Percentiles rank a stretch among this genome's conserved stretches.
Conservation (phyloP, 73 alveolate species). For the Symbiodinium pilosum region DNA sequence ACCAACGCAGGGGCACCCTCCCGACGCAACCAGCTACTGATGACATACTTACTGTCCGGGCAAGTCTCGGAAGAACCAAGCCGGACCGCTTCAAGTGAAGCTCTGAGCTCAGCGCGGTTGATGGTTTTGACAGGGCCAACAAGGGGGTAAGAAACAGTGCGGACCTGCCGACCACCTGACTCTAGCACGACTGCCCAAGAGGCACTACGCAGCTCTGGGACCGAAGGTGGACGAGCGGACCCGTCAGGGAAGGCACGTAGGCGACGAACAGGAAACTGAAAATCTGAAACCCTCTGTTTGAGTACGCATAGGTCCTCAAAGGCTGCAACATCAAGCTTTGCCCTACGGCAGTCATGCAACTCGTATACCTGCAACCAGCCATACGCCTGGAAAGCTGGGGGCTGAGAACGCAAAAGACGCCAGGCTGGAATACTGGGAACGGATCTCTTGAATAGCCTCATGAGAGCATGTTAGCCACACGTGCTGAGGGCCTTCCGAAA, state of each 20-base stretch:
- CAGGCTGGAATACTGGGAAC: no score
- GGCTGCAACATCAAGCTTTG: not conserved
- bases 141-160: not conserved
- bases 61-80: not conserved
- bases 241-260: not conserved
- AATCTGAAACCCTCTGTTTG: not conserved
- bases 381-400: not conserved
- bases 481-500: not conserved
- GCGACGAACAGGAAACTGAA: not conserved
- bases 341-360: not conserved
- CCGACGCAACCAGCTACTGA: not conserved
- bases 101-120: not conserved
- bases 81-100: not conserved
- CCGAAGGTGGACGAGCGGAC: not conserved
- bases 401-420: not conserved
- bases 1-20: not conserved
- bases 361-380: not conserved
- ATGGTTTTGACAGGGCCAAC: not conserved
- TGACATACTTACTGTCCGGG: not conserved
- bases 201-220: not conserved
- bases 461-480: not conserved
- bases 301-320: not conserved
- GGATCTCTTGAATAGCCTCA: not conserved
- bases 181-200: not conserved
- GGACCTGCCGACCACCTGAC: not conserved